Conservation (phyloP, 1,284 basidiomycete genomes). For the Apiotrichum veenhuisii region DNA sequence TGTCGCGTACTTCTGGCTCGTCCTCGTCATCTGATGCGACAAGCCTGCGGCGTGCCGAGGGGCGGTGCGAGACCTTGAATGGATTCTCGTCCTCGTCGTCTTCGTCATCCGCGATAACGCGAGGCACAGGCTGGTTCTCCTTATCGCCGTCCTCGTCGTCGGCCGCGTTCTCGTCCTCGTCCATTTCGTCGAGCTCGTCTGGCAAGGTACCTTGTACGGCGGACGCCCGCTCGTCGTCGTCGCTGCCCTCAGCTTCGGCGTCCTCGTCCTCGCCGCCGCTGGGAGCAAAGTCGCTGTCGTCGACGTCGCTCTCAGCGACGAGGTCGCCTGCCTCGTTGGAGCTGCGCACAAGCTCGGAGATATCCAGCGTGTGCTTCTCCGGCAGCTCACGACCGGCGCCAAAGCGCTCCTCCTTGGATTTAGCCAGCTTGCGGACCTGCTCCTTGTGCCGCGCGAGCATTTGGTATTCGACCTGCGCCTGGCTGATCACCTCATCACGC, state of each 20-base stretch:
- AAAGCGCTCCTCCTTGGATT: constrained; percentile 29
- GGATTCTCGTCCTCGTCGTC: constrained; percentile 20
- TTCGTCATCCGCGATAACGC: neutral
- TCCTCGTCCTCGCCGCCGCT: constrained; percentile 15
- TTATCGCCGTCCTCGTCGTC: constrained; percentile 10
- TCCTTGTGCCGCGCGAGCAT: constrained; percentile 17
- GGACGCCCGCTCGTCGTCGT: neutral
- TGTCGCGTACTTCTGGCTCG: neutral
- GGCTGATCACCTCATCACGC: constrained; percentile 21
- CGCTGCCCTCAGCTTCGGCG: neutral
- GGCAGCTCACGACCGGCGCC: constrained; percentile 26
- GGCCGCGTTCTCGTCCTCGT: neutral
- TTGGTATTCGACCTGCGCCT: constrained; percentile 17
- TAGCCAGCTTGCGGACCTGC: constrained; percentile 15
- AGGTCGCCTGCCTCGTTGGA: constrained; percentile 10
- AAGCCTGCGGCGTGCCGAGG: constrained; percentile 19
- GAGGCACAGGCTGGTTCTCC: constrained; percentile 2
- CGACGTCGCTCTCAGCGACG: constrained; percentile 17
- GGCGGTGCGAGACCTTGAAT: neutral
- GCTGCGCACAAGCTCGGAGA: constrained; percentile 3
- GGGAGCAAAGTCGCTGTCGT: constrained; percentile 7
- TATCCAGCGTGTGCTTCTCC: constrained; percentile 20
- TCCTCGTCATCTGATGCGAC: constrained; percentile 34
- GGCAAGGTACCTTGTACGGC: neutral
- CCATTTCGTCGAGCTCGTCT: neutral